Percentiles rank a stretch among this genome's conserved stretches.
phyloP scores from a whole-genome alignment of 1,284 basidiomycete genomes.

The Neonothopanus nambi region DNA sequence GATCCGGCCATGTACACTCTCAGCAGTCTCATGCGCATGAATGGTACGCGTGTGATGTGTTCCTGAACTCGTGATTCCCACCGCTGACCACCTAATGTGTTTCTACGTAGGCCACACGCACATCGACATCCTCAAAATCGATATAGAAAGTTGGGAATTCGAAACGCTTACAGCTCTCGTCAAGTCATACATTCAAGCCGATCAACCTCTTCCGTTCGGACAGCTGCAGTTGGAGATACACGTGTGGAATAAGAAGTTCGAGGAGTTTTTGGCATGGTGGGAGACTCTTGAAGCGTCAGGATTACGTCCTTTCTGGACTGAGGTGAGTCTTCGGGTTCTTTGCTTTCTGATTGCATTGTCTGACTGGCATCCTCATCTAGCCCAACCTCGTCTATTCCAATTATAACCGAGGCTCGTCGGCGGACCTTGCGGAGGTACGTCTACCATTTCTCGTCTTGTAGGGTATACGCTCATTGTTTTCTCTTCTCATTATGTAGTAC shows the following conservation, averaged over 20 bases:
- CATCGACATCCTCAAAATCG: too few species aligned
- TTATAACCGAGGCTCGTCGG: conserved; percentile 53
- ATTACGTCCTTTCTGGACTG: conserved; percentile 57
- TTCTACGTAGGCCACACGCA: conserved; percentile 42
- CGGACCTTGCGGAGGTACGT: conserved; percentile 60
- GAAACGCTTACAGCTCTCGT: conserved; percentile 34
- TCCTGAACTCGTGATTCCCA: too few species aligned
- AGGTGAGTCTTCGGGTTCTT: conserved; percentile 22
- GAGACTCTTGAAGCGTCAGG: conserved; percentile 54
- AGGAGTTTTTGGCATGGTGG: conserved; percentile 53
- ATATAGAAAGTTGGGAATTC: conserved; percentile 47
- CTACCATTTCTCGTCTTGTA: not conserved
- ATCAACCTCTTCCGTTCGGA: conserved; percentile 49
- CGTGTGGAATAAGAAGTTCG: too few species aligned
- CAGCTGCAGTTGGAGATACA: conserved; percentile 61
- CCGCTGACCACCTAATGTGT: not conserved
- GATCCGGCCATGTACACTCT: conserved; percentile 55
- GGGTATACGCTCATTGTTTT: too few species aligned
- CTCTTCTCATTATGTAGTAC: conserved; percentile 27
- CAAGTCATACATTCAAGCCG: conserved; percentile 17
- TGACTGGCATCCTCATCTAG: too few species aligned
- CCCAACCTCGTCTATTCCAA: conserved; percentile 69
- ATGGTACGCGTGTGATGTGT: not conserved
- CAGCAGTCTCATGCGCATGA: conserved; percentile 44
- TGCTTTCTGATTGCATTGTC: not conserved